These are phyloP conservation scores for Samsoniella hepiali DNA, from an alignment of 2,329 filamentous ascomycete genomes.

Conservation along the genomic window DNA sequence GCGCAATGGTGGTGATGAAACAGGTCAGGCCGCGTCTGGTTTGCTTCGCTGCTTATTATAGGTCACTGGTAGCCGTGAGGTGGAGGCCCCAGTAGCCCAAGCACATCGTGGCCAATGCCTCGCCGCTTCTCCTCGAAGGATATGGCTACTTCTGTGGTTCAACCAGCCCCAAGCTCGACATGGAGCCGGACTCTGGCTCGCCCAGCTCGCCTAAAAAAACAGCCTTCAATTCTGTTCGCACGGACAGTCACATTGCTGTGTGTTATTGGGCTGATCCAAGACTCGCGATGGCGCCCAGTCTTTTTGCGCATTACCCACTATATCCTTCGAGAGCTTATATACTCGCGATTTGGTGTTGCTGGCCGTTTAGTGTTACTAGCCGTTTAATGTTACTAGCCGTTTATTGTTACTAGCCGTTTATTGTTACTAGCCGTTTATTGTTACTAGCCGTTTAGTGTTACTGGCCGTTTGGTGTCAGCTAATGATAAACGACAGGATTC, in stretches of 20 bases:
- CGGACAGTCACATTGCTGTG: neutral
- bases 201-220: neutral
- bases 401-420: neutral
- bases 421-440: neutral
- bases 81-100: conserved; percentile 8
- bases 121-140: neutral
- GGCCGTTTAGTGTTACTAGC: neutral
- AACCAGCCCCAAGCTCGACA: neutral
- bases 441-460: neutral
- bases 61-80: conserved; percentile 27
- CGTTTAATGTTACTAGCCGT: neutral
- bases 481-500: neutral
- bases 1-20: neutral
- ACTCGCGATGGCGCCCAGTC: neutral
- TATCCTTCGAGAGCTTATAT: neutral
- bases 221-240: neutral
- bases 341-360: neutral
- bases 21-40: neutral
- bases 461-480: neutral
- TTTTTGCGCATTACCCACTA: neutral
- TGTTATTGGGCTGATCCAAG: neutral
- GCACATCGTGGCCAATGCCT: neutral
- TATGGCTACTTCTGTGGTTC: neutral
- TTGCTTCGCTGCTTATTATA: neutral
- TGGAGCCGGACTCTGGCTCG: neutral